These are phyloP conservation scores for Alternaria novae-zelandiae DNA, from an alignment of 2,329 filamentous ascomycete species.

Conservation along the genomic window DNA sequence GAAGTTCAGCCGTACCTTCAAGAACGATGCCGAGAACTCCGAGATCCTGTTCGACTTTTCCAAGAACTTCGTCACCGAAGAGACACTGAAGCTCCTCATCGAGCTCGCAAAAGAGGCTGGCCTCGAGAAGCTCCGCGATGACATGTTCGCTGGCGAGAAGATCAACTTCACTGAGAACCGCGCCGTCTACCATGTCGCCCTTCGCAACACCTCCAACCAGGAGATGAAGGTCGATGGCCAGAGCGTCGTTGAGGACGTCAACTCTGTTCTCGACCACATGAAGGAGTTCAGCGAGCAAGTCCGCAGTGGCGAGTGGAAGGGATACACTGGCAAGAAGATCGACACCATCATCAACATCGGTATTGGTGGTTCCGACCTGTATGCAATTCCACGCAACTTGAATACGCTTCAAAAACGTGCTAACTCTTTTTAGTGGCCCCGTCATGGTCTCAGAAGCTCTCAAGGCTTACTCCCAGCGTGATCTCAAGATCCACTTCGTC, in stretches of 20 bases:
- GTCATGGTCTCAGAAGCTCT: conserved; percentile 99
- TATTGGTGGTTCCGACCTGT: conserved; percentile 98
- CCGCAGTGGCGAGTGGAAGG: conserved; percentile 94
- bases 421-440: conserved; percentile 68
- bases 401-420: conserved; percentile 2
- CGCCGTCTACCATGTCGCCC: conserved; percentile 92
- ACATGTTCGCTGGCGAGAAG: conserved; percentile 96
- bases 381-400: conserved; percentile 54
- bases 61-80: conserved; percentile 97
- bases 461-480: conserved; percentile 87
- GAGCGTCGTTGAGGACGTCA: conserved; percentile 94
- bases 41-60: conserved; percentile 98
- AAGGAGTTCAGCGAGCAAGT: conserved; percentile 97
- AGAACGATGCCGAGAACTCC: conserved; percentile 75
- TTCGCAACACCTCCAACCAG: conserved; percentile 88
- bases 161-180: conserved; percentile 99
- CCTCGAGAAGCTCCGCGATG: conserved; percentile 91
- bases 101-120: conserved; percentile 91
- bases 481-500: conserved; percentile 93
- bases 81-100: conserved; percentile 84
- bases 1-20: conserved; percentile 87
- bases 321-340: conserved; percentile 95
- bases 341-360: conserved; percentile 97
- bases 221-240: conserved; percentile 83
- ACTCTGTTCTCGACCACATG: conserved; percentile 93